phyloP scores from a whole-genome alignment of 2,329 filamentous ascomycete species.

The Neophaeococcomyces aloes region DNA sequence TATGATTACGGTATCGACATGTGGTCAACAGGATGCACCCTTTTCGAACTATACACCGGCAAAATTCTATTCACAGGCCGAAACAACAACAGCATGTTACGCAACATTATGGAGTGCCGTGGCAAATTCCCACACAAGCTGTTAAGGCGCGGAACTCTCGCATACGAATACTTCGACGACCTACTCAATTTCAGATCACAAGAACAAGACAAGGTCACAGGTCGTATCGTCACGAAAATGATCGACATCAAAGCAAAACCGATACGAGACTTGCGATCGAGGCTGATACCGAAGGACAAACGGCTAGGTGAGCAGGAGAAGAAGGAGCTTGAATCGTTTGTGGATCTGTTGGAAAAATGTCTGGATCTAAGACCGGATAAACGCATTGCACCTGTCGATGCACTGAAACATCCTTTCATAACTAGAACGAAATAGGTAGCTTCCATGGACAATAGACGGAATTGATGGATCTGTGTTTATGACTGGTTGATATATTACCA shows the following conservation, averaged over 20 bases:
- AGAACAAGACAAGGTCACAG: conserved; percentile 77
- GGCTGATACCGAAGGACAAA: conserved; percentile 60
- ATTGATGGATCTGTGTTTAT: too few species aligned
- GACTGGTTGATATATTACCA: too few species aligned
- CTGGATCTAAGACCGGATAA: conserved; percentile 86
- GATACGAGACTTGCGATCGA: conserved; percentile 68
- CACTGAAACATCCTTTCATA: conserved; percentile 83
- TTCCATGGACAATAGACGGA: too few species aligned
- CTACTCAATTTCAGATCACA: conserved; percentile 72
- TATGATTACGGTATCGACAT: conserved; percentile 93
- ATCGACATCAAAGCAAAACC: conserved; percentile 52
- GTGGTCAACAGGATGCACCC: conserved; percentile 95
- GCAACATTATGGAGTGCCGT: conserved; percentile 88
- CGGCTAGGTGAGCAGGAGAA: conserved; percentile 64
- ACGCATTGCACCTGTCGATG: conserved; percentile 75
- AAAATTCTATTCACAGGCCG: conserved; percentile 93
- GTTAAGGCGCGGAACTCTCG: conserved; percentile 69
- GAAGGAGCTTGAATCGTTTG: conserved; percentile 70
- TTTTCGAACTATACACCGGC: conserved; percentile 94
- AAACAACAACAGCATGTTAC: conserved; percentile 97
- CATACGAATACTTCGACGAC: conserved; percentile 71
- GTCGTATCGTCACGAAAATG: conserved; percentile 52
- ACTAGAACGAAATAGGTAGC: conserved; percentile 26
- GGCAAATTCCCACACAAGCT: conserved; percentile 86
- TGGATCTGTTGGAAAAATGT: conserved; percentile 80